Evolutionary conservation across 768 basidiomycete species (phyloP).

Genomic region (Wakefieldia striispora): DNA sequence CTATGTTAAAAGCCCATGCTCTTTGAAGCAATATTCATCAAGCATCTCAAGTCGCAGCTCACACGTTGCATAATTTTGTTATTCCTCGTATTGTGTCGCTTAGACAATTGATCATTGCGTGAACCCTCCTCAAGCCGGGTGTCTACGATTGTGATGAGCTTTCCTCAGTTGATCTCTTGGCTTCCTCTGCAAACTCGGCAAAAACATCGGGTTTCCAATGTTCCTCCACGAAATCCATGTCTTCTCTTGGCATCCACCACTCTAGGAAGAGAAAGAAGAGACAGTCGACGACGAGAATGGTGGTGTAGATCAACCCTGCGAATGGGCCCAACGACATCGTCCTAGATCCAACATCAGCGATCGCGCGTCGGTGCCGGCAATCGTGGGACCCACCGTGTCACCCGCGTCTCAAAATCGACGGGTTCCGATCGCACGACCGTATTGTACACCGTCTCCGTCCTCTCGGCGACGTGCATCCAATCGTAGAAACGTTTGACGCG

Average conservation of each 20-base stretch:
- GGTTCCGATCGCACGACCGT: constrained; percentile 59
- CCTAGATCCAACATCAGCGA: constrained; percentile 33
- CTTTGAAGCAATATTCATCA: not conserved
- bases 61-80: constrained; percentile 15
- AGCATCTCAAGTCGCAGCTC: constrained; percentile 3
- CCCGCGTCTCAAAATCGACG: constrained; percentile 73
- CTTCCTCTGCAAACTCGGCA: constrained; percentile 13
- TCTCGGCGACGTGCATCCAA: constrained; percentile 75
- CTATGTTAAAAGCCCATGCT: not conserved
- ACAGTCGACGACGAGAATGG: constrained; percentile 87
- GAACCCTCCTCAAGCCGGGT: not conserved
- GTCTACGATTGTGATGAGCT: not conserved
- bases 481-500: constrained; percentile 82
- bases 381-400: constrained; percentile 55
- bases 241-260: constrained; percentile 75
- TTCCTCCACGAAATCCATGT: constrained; percentile 69
- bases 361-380: too few species aligned
- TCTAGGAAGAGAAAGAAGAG: constrained; percentile 85
- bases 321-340: constrained; percentile 78
- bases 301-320: constrained; percentile 83
- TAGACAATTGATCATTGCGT: not conserved
- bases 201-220: constrained; percentile 52
- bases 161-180: not conserved
- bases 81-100: constrained; percentile 17
- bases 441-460: constrained; percentile 84